phyloP scores from a whole-genome alignment of 2,329 filamentous ascomycete genomes.

The Verticillium nonalfalfae region DNA sequence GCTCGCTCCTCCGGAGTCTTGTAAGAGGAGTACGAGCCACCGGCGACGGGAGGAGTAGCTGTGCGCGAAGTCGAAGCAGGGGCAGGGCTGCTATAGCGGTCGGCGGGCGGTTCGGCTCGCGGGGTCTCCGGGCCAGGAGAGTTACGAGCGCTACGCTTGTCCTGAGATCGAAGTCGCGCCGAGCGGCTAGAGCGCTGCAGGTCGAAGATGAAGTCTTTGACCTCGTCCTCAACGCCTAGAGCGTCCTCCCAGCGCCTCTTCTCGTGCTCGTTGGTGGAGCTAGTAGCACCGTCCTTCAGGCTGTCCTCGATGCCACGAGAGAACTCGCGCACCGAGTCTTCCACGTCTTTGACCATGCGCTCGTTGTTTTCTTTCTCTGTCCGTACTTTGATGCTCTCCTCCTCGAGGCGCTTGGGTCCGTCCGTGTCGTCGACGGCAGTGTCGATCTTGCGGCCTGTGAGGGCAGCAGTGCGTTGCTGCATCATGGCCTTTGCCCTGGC shows the following conservation, averaged over 20 bases:
- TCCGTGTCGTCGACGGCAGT: conserved; percentile 64
- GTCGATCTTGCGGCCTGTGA: conserved; percentile 78
- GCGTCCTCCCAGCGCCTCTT: conserved; percentile 92
- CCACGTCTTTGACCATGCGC: conserved; percentile 92
- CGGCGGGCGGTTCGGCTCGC: not conserved
- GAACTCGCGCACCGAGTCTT: conserved; percentile 91
- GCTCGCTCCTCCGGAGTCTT: conserved; percentile 90
- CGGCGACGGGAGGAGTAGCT: conserved; percentile 43
- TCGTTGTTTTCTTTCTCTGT: conserved; percentile 92
- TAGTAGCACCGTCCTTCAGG: conserved; percentile 73
- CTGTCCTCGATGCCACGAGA: conserved; percentile 77
- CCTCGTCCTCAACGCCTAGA: conserved; percentile 90
- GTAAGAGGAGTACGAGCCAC: conserved; percentile 72
- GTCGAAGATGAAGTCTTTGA: conserved; percentile 97
- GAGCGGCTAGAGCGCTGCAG: conserved; percentile 80
- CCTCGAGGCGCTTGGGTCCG: conserved; percentile 78
- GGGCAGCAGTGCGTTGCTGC: conserved; percentile 90
- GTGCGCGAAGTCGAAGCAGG: conserved; percentile 45
- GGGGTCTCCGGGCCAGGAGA: conserved; percentile 33
- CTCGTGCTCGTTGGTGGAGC: conserved; percentile 80
- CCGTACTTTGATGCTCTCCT: conserved; percentile 74
- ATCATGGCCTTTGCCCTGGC: conserved; percentile 96
- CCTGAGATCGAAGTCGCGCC: conserved; percentile 59
- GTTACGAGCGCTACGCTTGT: conserved; percentile 40
- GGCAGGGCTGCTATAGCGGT: conserved; percentile 29